Evolutionary conservation across 169 alveolate species (phyloP).

Genomic region (Plasmodium blacklocki): DNA sequence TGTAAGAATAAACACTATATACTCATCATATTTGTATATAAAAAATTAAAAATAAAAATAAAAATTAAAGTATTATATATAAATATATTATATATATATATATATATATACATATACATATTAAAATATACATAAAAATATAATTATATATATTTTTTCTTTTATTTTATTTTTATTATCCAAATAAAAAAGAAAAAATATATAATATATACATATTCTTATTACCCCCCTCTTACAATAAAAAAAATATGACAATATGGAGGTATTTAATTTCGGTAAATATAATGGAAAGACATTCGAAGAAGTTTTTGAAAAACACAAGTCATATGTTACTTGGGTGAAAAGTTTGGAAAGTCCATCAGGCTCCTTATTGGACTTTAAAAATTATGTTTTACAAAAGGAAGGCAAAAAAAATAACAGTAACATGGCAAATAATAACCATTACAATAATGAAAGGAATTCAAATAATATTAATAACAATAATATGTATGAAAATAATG

Average conservation of each 20-base stretch:
- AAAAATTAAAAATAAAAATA: no score
- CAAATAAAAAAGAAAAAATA: no score
- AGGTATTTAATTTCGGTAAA: constrained; percentile 81
- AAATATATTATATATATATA: constrained; percentile 11
- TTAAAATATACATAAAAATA: neutral
- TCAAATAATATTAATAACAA: neutral
- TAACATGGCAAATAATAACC: neutral
- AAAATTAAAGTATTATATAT: neutral
- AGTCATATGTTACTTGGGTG: constrained; percentile 81
- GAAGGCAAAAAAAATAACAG: constrained; percentile 14
- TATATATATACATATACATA: constrained; percentile 12
- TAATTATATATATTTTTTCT: no score
- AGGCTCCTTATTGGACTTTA: constrained; percentile 78
- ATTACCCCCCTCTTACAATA: no score
- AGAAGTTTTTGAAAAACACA: constrained; percentile 79
- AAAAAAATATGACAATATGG: constrained; percentile 20
- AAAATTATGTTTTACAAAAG: constrained; percentile 62
- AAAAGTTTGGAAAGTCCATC: constrained; percentile 76
- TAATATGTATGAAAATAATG: neutral
- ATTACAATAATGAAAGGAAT: neutral
- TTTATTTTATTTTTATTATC: no score
- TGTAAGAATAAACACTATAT: no score
- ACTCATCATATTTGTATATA: no score
- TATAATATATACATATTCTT: no score
- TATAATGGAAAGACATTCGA: constrained; percentile 83